These are phyloP conservation scores for Phytophthora pistaciae DNA, from an alignment of 352 stramenopile species.

Conservation along the genomic window DNA sequence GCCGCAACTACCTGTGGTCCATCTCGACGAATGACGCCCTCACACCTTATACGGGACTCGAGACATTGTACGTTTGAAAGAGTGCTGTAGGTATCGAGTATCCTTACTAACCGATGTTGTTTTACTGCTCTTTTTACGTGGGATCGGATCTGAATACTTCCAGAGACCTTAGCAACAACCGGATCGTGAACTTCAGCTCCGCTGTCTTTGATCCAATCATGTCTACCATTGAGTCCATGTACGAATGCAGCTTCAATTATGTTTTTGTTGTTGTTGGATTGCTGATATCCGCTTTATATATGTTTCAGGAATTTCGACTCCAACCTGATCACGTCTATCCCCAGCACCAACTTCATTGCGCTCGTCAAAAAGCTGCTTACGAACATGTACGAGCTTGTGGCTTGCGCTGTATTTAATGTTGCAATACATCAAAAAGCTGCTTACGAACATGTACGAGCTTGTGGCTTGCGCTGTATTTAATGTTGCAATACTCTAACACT, in stretches of 20 bases:
- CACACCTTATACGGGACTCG: conserved; percentile 47
- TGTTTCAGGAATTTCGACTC: conserved; percentile 59
- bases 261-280: background rate
- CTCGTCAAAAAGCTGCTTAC: conserved; percentile 52
- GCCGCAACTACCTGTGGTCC: conserved; percentile 69
- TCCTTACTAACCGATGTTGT: too few species aligned
- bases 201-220: conserved; percentile 58
- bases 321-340: conserved; percentile 68
- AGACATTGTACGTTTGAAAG: conserved; percentile 49
- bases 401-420: background rate
- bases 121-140: background rate
- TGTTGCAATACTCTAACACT: too few species aligned
- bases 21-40: conserved; percentile 63
- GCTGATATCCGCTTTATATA: background rate
- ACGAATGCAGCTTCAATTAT: conserved; percentile 15
- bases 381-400: conserved; percentile 49
- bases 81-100: background rate
- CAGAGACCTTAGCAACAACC: conserved; percentile 70
- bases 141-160: background rate
- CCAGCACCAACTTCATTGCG: conserved; percentile 58
- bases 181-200: conserved; percentile 64
- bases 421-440: conserved; percentile 39
- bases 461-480: background rate
- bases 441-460: conserved; percentile 57
- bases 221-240: conserved; percentile 61